Percentiles rank a stretch among this genome's conserved stretches.
Conservation (phyloP, 352 stramenopile species). For the Phytophthora fragariaefolia region DNA sequence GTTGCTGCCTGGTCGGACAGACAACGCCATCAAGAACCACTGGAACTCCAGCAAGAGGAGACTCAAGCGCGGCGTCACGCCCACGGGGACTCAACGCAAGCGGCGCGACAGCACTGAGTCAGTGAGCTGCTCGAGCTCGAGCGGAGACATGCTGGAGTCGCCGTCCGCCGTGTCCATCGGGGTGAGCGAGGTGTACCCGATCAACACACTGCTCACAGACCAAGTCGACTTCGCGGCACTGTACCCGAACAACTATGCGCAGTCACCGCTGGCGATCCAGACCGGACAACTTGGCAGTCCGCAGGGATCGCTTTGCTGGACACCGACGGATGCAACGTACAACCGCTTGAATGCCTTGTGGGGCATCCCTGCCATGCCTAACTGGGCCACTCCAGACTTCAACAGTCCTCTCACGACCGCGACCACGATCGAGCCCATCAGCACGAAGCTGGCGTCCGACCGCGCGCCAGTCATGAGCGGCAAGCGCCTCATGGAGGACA, state of each 20-base stretch:
- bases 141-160: constrained; percentile 9
- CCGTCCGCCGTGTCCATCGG: not conserved
- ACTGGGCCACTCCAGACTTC: constrained; percentile 24
- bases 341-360: constrained; percentile 36
- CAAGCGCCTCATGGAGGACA: constrained; percentile 49
- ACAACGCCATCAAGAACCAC: constrained; percentile 95
- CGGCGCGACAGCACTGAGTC: constrained; percentile 12
- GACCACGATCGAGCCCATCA: constrained; percentile 62
- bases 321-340: constrained; percentile 34
- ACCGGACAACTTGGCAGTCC: constrained; percentile 27
- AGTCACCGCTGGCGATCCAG: constrained; percentile 43
- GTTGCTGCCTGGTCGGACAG: constrained; percentile 83
- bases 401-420: constrained; percentile 20
- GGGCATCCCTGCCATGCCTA: constrained; percentile 23
- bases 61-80: constrained; percentile 55
- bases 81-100: constrained; percentile 29
- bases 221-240: constrained; percentile 31
- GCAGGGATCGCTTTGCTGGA: constrained; percentile 36
- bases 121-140: not conserved
- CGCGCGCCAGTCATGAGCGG: constrained; percentile 25
- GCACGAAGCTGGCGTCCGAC: constrained; percentile 51
- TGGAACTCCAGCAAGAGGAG: constrained; percentile 91
- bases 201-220: constrained; percentile 29
- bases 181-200: constrained; percentile 15
- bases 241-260: constrained; percentile 29